phyloP scores from a whole-genome alignment of 2,329 filamentous ascomycete species.

The Ophiognomonia clavigignenti-juglandacearum region DNA sequence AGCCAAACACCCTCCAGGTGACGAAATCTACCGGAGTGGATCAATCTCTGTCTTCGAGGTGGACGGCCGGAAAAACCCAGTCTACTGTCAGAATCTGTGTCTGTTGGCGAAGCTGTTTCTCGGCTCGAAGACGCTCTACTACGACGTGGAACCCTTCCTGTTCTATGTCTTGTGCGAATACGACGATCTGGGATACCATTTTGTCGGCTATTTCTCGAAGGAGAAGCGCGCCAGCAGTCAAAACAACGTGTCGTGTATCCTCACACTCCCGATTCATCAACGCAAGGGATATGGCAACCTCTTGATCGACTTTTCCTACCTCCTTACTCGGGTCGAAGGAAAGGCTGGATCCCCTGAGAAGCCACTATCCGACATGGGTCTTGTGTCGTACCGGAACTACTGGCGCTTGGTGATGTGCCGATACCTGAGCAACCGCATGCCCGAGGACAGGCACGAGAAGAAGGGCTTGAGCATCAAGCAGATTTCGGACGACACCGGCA shows the following conservation, averaged over 20 bases:
- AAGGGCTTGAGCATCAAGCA: slow-evolving; percentile 56
- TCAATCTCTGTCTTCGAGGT: slow-evolving; percentile 96
- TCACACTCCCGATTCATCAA: slow-evolving; percentile 94
- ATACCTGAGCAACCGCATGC: slow-evolving; percentile 62
- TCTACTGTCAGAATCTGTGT: slow-evolving; percentile 98
- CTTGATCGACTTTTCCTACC: slow-evolving; percentile 96
- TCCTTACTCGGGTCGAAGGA: slow-evolving; percentile 85
- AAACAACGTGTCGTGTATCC: slow-evolving; percentile 96
- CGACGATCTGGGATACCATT: slow-evolving; percentile 86
- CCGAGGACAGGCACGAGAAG: slow-evolving; percentile 31
- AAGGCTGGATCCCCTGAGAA: slow-evolving; percentile 97
- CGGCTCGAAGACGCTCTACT: slow-evolving; percentile 97
- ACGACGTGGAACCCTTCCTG: slow-evolving; percentile 93
- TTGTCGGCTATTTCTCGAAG: slow-evolving; percentile 99
- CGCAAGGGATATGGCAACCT: slow-evolving; percentile 95
- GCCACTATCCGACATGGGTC: slow-evolving; percentile 92
- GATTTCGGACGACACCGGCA: slow-evolving; percentile 85
- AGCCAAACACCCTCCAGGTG: slow-evolving; percentile 92
- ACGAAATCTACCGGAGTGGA: slow-evolving; percentile 92
- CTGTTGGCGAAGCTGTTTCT: slow-evolving; percentile 93
- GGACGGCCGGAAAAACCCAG: slow-evolving; percentile 91
- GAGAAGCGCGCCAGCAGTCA: slow-evolving; percentile 92
- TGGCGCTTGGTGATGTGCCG: slow-evolving; percentile 88
- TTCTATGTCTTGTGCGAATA: slow-evolving; percentile 98
- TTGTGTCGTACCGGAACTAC: slow-evolving; percentile 96